Base-by-base conservation (phyloP, 164 flowering plant species). In the Nymphaea colorata region DNA sequence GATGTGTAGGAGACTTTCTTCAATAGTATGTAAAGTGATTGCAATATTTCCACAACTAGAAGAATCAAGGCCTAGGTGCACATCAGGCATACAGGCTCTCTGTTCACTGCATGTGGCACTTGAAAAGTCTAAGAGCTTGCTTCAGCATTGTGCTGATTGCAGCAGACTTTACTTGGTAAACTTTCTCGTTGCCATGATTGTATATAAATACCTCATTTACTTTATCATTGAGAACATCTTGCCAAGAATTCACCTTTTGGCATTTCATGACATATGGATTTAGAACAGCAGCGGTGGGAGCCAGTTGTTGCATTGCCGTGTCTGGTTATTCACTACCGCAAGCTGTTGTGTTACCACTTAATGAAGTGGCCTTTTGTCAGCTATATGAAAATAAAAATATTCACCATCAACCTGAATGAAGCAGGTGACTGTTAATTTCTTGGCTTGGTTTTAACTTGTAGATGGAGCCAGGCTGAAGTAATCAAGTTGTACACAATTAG, bases 131-230 rank as follows among this genome's bases (percentile, higher is more conserved):
- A 90, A 93, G 79, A 89, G 77, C 77, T 75, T 88, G 69, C 93
- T 95, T 68, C 96, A 81, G 62, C 99, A 95, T 75, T 95, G 99
- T 72, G 84, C 97, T 0, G 87, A 89, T 63, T 84, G 89, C 70
- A 95, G 99, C 79, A 95, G 92, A 79, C 89, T 95, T 65, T 95
- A 95, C 79, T 75, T 95, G 97, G 99, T 91, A 86, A 65, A 76
- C 15, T 64, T 61, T 61, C 42, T 61, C 8, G 7, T 61, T 7
- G 18, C 57, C 8, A 51, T 51, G 8, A 3, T 15, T 51, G 8
- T 51, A 51, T 51, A 15, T 51, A 8, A 51, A 51, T 51, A 15
- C 57, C 8, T 51, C 57, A 51, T 51, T 51, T 51, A 8, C 57
- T 51, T 51, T 51, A 10, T 51, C 14, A 51, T 8, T 10, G 14